A percentile compares a stretch with the other conserved stretches of the same genome.
These are phyloP conservation scores for Penicillium turbatum DNA, from an alignment of 495 filamentous ascomycete genomes.

Conservation along the genomic window DNA sequence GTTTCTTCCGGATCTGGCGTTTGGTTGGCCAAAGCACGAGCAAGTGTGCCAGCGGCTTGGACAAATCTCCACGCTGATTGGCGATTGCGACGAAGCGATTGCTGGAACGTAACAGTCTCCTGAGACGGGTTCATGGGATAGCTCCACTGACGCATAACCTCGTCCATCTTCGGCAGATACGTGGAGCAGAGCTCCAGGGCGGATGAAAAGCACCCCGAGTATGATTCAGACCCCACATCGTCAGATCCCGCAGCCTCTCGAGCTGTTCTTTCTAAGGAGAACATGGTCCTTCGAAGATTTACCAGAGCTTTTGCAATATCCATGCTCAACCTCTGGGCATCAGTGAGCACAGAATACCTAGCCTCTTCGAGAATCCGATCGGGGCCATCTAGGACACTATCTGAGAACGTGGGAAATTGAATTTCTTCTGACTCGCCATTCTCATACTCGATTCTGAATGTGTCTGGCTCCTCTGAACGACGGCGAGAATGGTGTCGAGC, in stretches of 20 bases:
- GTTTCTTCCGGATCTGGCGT: slow-evolving; percentile 17
- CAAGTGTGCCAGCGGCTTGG: slow-evolving; percentile 61
- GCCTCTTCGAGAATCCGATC: slow-evolving; percentile 36
- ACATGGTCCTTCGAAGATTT: slow-evolving; percentile 55
- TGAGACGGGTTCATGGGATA: slow-evolving; percentile 55
- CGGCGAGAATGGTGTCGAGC: slow-evolving; percentile 41
- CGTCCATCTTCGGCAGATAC: slow-evolving; percentile 52
- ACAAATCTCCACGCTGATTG: slow-evolving; percentile 60
- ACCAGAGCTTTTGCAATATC: slow-evolving; percentile 53
- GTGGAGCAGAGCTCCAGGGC: slow-evolving; percentile 47
- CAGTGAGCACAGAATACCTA: slow-evolving; percentile 42
- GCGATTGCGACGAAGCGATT: slow-evolving; percentile 54
- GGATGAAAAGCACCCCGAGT: slow-evolving; percentile 42
- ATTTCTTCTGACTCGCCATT: slow-evolving; percentile 61
- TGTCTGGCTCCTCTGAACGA: slow-evolving; percentile 28
- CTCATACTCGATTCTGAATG: slow-evolving; percentile 55
- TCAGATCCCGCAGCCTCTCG: slow-evolving; percentile 22
- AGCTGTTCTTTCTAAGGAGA: slow-evolving; percentile 43
- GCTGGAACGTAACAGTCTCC: slow-evolving; percentile 51
- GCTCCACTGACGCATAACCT: slow-evolving; percentile 51
- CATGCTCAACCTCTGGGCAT: slow-evolving; percentile 48
- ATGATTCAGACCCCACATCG: slow-evolving; percentile 27
- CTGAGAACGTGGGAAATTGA: slow-evolving; percentile 32
- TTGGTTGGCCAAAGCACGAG: slow-evolving; percentile 50
- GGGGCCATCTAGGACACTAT: slow-evolving; percentile 24